These are phyloP conservation scores for Acacia crassicarpa DNA, from an alignment of 306 rosid species.

Conservation along the genomic window DNA sequence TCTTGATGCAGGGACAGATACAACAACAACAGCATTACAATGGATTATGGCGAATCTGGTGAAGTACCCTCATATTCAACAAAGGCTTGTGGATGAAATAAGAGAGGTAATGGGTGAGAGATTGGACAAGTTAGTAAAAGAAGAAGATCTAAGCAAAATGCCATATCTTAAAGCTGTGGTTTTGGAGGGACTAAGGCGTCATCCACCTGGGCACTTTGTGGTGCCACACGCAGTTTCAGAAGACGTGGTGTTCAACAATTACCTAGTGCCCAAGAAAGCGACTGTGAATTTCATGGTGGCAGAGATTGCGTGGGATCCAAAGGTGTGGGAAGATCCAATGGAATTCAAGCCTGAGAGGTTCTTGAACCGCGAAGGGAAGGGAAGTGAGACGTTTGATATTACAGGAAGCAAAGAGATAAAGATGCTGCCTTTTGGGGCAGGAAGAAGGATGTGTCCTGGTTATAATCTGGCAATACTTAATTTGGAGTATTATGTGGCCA, in stretches of 20 bases:
- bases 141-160: background rate
- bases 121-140: background rate
- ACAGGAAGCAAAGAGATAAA: background rate
- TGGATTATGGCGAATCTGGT: background rate
- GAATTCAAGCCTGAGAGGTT: slow-evolving; percentile 4
- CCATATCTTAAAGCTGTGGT: background rate
- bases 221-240: background rate
- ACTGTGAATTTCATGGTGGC: slow-evolving; percentile 9
- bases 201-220: background rate
- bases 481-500: slow-evolving; percentile 1
- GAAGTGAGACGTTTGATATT: background rate
- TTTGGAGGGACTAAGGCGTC: slow-evolving; percentile 7
- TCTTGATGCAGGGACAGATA: background rate
- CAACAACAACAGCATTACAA: background rate
- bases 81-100: background rate
- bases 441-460: background rate
- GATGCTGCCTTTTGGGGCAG: background rate
- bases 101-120: background rate
- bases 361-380: background rate
- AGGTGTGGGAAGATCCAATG: slow-evolving; percentile 9
- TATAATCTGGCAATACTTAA: background rate
- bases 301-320: slow-evolving; percentile 8
- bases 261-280: background rate
- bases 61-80: background rate
- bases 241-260: background rate